Evolutionary conservation across 2,329 filamentous ascomycete species (phyloP).

Genomic region (Clonostachys rosea): DNA sequence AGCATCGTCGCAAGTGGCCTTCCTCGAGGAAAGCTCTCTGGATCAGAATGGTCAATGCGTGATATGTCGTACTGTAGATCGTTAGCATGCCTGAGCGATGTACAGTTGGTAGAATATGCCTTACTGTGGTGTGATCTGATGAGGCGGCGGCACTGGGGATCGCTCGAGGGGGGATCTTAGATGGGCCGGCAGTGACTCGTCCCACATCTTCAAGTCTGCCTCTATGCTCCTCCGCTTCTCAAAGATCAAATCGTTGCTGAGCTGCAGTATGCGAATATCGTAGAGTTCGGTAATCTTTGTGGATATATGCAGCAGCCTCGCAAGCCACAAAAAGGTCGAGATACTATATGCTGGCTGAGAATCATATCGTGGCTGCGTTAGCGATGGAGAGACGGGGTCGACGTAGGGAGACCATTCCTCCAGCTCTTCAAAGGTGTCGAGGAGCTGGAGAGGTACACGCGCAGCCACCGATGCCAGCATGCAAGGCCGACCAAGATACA

Average conservation of each 20-base stretch:
- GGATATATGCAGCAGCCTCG: constrained; percentile 18
- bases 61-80: constrained; percentile 21
- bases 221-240: constrained; percentile 4
- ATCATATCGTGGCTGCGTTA: constrained; percentile 8
- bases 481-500: constrained; percentile 24
- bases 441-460: constrained; percentile 18
- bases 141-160: constrained; percentile 5
- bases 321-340: constrained; percentile 18
- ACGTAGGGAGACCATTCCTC: constrained; percentile 25
- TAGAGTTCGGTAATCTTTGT: constrained; percentile 8
- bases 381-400: constrained; percentile 7
- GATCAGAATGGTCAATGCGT: constrained; percentile 35
- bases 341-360: constrained; percentile 19
- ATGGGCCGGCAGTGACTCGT: constrained; percentile 2
- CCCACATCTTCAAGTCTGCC: constrained; percentile 2
- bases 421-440: constrained; percentile 25
- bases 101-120: not conserved
- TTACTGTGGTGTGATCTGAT: constrained; percentile 6
- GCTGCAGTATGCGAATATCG: constrained; percentile 3
- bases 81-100: too few species aligned
- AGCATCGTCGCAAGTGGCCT: constrained; percentile 18
- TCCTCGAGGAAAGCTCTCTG: constrained; percentile 35
- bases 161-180: constrained; percentile 10
- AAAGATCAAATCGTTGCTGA: not conserved
- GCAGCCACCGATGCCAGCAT: constrained; percentile 23